Base-by-base conservation (phyloP, 2,329 filamentous ascomycete species). In the Aureobasidium zeae region DNA sequence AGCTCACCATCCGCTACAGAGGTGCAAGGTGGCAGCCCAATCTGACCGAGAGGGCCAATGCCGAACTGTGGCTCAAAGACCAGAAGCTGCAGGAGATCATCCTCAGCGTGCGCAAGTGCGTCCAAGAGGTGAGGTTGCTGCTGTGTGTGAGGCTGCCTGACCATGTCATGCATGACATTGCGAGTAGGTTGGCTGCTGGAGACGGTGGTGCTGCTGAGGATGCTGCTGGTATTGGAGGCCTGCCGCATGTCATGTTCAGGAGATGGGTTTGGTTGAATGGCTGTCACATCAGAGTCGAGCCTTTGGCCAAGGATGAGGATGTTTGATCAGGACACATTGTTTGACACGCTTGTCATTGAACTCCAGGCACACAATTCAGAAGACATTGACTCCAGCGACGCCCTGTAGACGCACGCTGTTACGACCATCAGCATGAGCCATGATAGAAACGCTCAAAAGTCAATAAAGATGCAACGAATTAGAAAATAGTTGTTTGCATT, bases 21-120 rank as follows among this genome's bases (percentile, higher is more conserved):
- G 59, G 56, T 39, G 57, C 51, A 16, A 53, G 54, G 28, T 63
- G 59, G 57, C 51, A 56, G 21, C 56, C 42, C 1, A 37, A 32
- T 25, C 22, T 48, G n/a, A 38, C 25, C 2, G 21, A 33, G 15
- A 47, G 48, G 35, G 35, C 41, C n/a, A 50, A 50, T 28, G 46
- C 46, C 5, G 29, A 39, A 31, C n/a, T 32, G 11, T 50, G 46
- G 46, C 35, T 50, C 28, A 44, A 41, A 19, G 48, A 50, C 26
- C 25, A 26, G 24, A 47, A 35, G 26, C 19, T 50, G 37, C 32
- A 36, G 6, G 48, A 50, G 34, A 35, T 50, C 8, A 35, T 50
- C 10, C 37, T 41, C n/a, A 26, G 17, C 3, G 48, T 50, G 37
- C 43, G 48, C 17, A 50, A 48, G 32, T 46, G 46, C 21, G 33